Evolutionary conservation across 441 rosid species (phyloP).

Genomic region (Sinapis alba): DNA sequence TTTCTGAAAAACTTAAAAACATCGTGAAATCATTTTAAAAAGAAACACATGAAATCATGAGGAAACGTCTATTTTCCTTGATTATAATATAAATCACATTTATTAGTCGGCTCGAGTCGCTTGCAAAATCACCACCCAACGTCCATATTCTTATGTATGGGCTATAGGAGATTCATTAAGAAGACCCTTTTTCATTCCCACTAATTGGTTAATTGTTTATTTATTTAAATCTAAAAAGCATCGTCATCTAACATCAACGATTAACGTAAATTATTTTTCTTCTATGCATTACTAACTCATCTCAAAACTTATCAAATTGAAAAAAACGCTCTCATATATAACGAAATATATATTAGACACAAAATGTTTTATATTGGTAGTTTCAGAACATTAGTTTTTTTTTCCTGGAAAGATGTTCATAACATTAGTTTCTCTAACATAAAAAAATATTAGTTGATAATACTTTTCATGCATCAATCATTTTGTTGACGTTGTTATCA

Average conservation of each 20-base stretch:
- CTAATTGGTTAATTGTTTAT: neutral
- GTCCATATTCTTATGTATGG: neutral
- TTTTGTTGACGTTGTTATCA: neutral
- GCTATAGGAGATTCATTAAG: neutral
- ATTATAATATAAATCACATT: constrained; percentile 18
- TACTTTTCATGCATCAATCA: neutral
- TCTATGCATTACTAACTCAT: neutral
- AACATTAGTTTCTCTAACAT: no score
- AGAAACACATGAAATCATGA: neutral
- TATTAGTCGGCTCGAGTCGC: constrained; percentile 24
- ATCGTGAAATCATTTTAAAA: neutral
- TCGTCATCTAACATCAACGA: neutral
- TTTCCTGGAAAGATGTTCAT: no score
- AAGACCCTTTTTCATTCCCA: neutral
- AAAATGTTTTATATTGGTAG: no score
- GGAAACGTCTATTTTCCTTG: neutral
- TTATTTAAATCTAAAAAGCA: neutral
- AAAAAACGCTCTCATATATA: neutral
- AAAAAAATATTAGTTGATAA: no score
- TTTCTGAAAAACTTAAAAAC: neutral
- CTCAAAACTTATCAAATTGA: neutral
- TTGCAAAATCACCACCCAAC: constrained; percentile 2
- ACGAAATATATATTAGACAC: no score
- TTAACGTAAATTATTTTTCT: neutral
- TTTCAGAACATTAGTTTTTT: neutral